These are phyloP conservation scores for Xanthoconium stramineum DNA, from an alignment of 768 basidiomycete genomes.

Conservation along the genomic window DNA sequence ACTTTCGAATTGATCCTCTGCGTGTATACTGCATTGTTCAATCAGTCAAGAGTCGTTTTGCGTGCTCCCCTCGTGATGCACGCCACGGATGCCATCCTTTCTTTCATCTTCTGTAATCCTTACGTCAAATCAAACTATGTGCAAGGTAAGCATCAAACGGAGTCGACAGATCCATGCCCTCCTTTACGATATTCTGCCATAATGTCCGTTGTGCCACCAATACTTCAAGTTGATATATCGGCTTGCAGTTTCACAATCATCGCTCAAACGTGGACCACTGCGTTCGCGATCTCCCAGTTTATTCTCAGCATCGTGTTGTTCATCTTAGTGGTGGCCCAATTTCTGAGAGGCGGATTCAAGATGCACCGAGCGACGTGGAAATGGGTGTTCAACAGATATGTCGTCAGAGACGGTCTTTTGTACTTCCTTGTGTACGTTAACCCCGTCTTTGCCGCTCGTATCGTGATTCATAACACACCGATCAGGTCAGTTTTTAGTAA, in stretches of 20 bases:
- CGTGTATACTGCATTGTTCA: background rate
- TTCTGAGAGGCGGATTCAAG: background rate
- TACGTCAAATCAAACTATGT: background rate
- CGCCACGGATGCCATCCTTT: background rate
- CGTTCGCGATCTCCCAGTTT: background rate
- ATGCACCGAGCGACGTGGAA: no score
- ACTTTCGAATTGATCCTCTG: background rate
- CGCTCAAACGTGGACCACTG: background rate
- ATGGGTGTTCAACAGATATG: no score
- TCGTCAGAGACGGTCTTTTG: background rate
- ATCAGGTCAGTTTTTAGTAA: no score
- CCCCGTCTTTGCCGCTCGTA: background rate
- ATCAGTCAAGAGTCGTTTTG: background rate
- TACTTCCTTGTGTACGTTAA: background rate
- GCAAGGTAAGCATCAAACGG: background rate
- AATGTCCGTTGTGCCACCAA: background rate
- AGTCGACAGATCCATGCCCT: background rate
- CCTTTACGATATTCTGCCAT: background rate
- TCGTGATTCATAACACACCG: no score
- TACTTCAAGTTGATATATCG: background rate
- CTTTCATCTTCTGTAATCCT: background rate
- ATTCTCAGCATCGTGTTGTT: background rate
- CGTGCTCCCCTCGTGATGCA: background rate
- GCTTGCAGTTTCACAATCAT: background rate
- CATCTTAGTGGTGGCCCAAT: background rate